Percentiles rank a stretch among this genome's conserved stretches.
phyloP scores from a whole-genome alignment of 306 rosid species.

The Cucurbita maxima region DNA sequence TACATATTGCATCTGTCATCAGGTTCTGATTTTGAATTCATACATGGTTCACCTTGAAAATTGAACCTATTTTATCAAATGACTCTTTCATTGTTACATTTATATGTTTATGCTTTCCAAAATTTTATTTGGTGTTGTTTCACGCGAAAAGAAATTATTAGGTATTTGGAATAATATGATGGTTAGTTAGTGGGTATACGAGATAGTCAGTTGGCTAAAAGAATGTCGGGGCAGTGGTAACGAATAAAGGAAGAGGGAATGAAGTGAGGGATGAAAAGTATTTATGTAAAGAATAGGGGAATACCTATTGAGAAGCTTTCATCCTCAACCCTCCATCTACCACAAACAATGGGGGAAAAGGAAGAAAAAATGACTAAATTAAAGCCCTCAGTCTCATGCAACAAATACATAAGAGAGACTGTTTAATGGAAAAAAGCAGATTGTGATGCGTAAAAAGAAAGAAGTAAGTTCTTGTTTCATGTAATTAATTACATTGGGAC shows the following conservation, averaged over 20 bases:
- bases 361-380: not conserved
- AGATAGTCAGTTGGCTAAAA: not conserved
- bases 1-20: constrained; percentile 93
- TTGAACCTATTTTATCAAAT: not conserved
- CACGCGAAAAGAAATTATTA: too few species aligned
- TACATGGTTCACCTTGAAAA: not conserved
- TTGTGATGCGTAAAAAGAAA: not conserved
- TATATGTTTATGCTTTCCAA: not conserved
- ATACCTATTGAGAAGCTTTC: not conserved
- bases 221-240: not conserved
- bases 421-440: not conserved
- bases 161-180: not conserved
- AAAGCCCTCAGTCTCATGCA: not conserved
- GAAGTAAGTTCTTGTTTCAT: not conserved
- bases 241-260: not conserved
- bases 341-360: not conserved
- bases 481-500: not conserved
- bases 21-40: constrained; percentile 37
- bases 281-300: not conserved
- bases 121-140: not conserved
- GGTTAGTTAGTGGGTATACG: not conserved
- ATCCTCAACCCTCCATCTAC: not conserved
- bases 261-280: not conserved
- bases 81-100: not conserved
- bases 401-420: not conserved